Evolutionary conservation across 257 asterid genomes (phyloP).

Genomic region (Capsicum pubescens): DNA sequence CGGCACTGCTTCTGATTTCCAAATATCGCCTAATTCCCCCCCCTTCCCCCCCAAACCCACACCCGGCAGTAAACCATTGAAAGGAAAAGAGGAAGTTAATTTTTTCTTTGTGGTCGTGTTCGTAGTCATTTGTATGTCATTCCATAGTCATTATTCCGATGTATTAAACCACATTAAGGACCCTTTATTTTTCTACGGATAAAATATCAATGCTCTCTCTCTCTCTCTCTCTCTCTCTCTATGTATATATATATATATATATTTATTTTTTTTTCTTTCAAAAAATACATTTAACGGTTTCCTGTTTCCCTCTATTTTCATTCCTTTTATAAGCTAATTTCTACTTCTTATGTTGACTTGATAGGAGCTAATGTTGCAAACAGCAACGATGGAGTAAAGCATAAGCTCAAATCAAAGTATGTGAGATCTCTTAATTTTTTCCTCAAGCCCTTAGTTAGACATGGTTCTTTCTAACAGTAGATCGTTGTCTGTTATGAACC

Average conservation of each 20-base stretch:
- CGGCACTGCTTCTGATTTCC: conserved; percentile 24
- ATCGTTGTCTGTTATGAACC: neutral
- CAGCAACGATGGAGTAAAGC: conserved; percentile 36
- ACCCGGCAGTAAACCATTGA: neutral
- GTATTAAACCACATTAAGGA: neutral
- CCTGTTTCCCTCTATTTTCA: conserved; percentile 1
- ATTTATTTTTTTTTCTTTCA: neutral
- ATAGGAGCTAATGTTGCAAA: conserved; percentile 50
- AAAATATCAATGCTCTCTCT: neutral
- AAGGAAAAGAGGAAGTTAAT: neutral
- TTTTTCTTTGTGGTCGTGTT: neutral
- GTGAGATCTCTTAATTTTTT: conserved; percentile 33
- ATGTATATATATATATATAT: too few species aligned
- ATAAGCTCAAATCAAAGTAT: conserved; percentile 52
- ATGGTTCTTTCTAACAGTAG: neutral
- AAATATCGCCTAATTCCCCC: neutral
- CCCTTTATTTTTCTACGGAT: neutral
- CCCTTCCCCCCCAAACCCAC: neutral
- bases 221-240: too few species aligned
- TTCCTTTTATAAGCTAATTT: conserved; percentile 27
- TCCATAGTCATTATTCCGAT: neutral
- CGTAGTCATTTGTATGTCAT: neutral
- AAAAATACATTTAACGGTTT: neutral
- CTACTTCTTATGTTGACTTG: conserved; percentile 28
- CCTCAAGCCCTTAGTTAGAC: neutral